Evolutionary conservation across 805 yeast genomes (phyloP).

Genomic region (Grigorovia jiainica): DNA sequence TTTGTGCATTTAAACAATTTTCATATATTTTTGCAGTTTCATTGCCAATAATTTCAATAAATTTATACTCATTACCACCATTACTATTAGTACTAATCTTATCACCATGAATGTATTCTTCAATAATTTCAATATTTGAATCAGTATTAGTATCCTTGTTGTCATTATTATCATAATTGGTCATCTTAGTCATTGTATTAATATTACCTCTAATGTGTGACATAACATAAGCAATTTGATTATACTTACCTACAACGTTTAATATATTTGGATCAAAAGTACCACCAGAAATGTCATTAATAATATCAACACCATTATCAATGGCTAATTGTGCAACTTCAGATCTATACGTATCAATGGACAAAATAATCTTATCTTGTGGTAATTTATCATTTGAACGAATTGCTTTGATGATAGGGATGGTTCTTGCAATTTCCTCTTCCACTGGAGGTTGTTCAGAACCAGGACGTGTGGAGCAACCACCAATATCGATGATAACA

Average conservation of each 20-base stretch:
- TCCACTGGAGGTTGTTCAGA: conserved; percentile 48
- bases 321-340: conserved; percentile 63
- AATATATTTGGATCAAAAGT: conserved; percentile 58
- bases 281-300: conserved; percentile 88
- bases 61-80: conserved; percentile 10
- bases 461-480: conserved; percentile 89
- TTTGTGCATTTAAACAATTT: conserved; percentile 52
- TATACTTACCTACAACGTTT: conserved; percentile 53
- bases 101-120: conserved; percentile 12
- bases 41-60: conserved; percentile 48
- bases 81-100: conserved; percentile 3
- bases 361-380: conserved; percentile 42
- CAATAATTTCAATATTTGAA: background rate
- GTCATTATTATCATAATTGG: conserved; percentile 37
- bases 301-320: conserved; percentile 74
- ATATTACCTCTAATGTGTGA: conserved; percentile 84
- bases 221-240: conserved; percentile 63
- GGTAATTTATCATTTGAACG: conserved; percentile 33
- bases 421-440: conserved; percentile 63
- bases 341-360: conserved; percentile 83
- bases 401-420: conserved; percentile 59
- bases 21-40: conserved; percentile 53
- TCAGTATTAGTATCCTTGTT: conserved; percentile 15
- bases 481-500: conserved; percentile 79
- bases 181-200: conserved; percentile 53